phyloP scores from a whole-genome alignment of 352 stramenopile genomes.

The Globisporangium splendens region DNA sequence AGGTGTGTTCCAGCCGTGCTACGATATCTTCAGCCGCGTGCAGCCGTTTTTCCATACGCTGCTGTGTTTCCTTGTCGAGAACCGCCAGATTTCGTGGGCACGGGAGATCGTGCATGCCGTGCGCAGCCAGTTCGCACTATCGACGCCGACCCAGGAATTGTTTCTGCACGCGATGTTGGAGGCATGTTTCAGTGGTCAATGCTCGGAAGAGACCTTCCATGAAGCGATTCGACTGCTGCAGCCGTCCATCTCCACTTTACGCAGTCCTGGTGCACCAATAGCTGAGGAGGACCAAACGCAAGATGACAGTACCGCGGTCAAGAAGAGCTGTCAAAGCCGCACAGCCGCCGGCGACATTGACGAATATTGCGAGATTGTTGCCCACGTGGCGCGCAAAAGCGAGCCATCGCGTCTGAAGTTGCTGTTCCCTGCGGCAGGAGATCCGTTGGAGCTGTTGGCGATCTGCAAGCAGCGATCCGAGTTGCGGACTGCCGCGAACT shows the following conservation, averaged over 20 bases:
- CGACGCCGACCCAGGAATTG: conserved; percentile 71
- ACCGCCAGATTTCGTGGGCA: conserved; percentile 60
- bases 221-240: conserved; percentile 52
- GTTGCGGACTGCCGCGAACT: conserved; percentile 79
- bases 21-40: conserved; percentile 72
- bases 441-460: conserved; percentile 59
- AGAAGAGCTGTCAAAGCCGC: neutral
- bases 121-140: conserved; percentile 47
- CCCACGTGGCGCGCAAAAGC: conserved; percentile 79
- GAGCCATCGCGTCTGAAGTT: conserved; percentile 70
- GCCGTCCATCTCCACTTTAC: conserved; percentile 11
- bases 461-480: conserved; percentile 65
- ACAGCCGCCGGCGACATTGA: conserved; percentile 37
- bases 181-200: conserved; percentile 46
- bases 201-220: conserved; percentile 35
- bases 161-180: conserved; percentile 83
- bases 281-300: neutral
- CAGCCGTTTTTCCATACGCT: conserved; percentile 81
- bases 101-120: conserved; percentile 42
- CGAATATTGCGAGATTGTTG: conserved; percentile 84
- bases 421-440: conserved; percentile 64
- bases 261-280: neutral
- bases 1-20: conserved; percentile 53
- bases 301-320: neutral
- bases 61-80: conserved; percentile 62